These are phyloP conservation scores for Colletotrichum cordylinicola DNA, from an alignment of 2,329 filamentous ascomycete genomes.

Conservation along the genomic window DNA sequence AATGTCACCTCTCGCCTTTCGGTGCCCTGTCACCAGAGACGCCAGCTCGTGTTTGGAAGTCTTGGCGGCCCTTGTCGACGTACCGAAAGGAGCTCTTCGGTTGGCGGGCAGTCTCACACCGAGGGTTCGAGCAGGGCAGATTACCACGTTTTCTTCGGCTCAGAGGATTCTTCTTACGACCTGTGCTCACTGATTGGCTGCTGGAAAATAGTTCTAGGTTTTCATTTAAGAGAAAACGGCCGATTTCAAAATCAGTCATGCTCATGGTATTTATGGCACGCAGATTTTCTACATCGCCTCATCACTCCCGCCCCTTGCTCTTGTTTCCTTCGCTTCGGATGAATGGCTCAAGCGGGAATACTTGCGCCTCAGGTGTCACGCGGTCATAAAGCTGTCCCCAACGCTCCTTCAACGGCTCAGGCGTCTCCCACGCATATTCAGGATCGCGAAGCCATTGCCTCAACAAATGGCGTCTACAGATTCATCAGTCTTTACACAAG, in stretches of 20 bases:
- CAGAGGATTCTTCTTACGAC: neutral
- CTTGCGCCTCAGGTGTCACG: conserved; percentile 54
- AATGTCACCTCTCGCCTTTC: neutral
- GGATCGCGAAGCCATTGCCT: conserved; percentile 56
- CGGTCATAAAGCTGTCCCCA: conserved; percentile 61
- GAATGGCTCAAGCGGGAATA: conserved; percentile 61
- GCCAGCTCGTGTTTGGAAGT: neutral
- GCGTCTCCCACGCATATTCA: conserved; percentile 55
- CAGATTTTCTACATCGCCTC: neutral
- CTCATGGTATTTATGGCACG: neutral
- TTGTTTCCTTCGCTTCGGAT: conserved; percentile 30
- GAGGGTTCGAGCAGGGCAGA: neutral
- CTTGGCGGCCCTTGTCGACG: neutral
- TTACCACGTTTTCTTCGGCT: neutral
- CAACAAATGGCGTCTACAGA: conserved; percentile 50
- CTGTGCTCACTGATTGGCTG: neutral
- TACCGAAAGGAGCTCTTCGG: neutral
- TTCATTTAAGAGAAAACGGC: neutral
- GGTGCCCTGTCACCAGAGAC: neutral
- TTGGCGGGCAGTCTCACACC: neutral
- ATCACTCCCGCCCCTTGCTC: conserved; percentile 2
- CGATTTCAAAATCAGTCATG: neutral
- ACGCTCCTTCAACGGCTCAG: conserved; percentile 44
- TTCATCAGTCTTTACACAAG: too few relatives aligned
- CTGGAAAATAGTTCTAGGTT: neutral